Conservation (phyloP, 2,329 filamentous ascomycete genomes). For the Pyrenochaeta sp. region DNA sequence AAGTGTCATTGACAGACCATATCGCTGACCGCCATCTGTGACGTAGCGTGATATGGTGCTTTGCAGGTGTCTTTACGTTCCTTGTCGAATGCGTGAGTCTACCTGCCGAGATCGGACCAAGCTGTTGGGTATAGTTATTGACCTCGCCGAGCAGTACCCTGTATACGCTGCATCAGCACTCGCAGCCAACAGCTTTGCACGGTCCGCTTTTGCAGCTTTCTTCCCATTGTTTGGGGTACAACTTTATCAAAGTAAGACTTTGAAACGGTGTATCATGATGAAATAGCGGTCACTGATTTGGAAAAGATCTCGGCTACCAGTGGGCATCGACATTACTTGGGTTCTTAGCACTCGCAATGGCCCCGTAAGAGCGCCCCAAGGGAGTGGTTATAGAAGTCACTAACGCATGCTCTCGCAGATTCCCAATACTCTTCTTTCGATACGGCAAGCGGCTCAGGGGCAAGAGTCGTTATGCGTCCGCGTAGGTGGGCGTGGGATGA, state of each 20-base stretch:
- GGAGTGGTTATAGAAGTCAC: conserved; percentile 36
- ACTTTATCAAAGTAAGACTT: conserved; percentile 60
- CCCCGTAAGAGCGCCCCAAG: conserved; percentile 51
- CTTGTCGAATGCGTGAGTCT: conserved; percentile 68
- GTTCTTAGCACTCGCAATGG: conserved; percentile 60
- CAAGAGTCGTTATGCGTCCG: conserved; percentile 57
- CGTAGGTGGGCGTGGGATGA: conserved; percentile 25
- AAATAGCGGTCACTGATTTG: conserved; percentile 57
- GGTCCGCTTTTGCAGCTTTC: conserved; percentile 58
- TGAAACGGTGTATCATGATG: conserved; percentile 28
- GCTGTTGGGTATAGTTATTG: conserved; percentile 25
- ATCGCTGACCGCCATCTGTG: conserved; percentile 41
- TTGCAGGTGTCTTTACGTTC: conserved; percentile 88
- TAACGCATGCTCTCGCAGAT: conserved; percentile 48
- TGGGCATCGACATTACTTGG: conserved; percentile 59
- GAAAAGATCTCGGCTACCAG: conserved; percentile 57
- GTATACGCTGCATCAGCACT: conserved; percentile 60
- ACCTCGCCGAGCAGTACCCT: conserved; percentile 53
- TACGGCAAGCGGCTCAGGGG: conserved; percentile 59
- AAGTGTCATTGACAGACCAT: conserved; percentile 31
- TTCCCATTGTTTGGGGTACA: conserved; percentile 59
- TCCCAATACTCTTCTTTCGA: conserved; percentile 59
- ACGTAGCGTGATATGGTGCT: conserved; percentile 75
- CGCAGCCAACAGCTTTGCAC: conserved; percentile 60
- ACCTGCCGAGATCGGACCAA: conserved; percentile 32